phyloP scores from a whole-genome alignment of 2,329 filamentous ascomycete genomes.

The Arthrinium puccinioides region DNA sequence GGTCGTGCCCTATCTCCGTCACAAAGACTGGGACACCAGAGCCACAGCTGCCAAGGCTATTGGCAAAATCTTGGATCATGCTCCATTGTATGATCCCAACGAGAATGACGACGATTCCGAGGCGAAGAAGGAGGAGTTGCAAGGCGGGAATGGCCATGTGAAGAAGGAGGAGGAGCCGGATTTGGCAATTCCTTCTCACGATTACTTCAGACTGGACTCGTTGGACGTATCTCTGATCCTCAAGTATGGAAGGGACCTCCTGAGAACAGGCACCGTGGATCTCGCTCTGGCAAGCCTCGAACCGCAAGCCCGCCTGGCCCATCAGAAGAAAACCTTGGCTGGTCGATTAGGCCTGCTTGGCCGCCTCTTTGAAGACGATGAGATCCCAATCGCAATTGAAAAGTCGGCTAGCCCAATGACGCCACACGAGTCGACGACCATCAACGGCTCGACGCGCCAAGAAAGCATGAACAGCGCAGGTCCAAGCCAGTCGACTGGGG shows the following conservation, averaged over 20 bases:
- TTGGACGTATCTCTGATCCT: slow-evolving; percentile 77
- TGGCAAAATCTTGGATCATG: slow-evolving; percentile 87
- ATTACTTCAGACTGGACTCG: slow-evolving; percentile 63
- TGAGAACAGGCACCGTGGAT: slow-evolving; percentile 82
- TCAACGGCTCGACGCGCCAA: slow-evolving; percentile 25
- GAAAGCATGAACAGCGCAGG: slow-evolving; percentile 26
- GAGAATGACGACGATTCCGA: slow-evolving; percentile 51
- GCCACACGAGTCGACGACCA: slow-evolving; percentile 30
- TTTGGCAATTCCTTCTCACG: slow-evolving; percentile 39
- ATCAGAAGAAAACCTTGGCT: slow-evolving; percentile 83
- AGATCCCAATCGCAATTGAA: slow-evolving; percentile 61
- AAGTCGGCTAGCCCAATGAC: slow-evolving; percentile 37
- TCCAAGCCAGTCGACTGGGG: slow-evolving; percentile 44
- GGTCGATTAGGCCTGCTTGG: slow-evolving; percentile 79
- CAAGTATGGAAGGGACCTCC: slow-evolving; percentile 73
- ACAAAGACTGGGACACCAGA: slow-evolving; percentile 95
- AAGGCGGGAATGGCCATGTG: slow-evolving; percentile 33
- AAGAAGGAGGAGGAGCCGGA: slow-evolving; percentile 59
- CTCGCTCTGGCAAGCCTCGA: slow-evolving; percentile 77
- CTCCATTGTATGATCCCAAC: slow-evolving; percentile 83
- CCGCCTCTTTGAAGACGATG: slow-evolving; percentile 77
- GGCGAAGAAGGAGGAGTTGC: slow-evolving; percentile 35
- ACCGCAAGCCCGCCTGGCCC: slow-evolving; percentile 69
- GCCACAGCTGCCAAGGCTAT: slow-evolving; percentile 90
- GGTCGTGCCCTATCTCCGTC: slow-evolving; percentile 90